Evolutionary conservation across 2,329 filamentous ascomycete genomes (phyloP).

Genomic region (Paracoccidioides lutzii): DNA sequence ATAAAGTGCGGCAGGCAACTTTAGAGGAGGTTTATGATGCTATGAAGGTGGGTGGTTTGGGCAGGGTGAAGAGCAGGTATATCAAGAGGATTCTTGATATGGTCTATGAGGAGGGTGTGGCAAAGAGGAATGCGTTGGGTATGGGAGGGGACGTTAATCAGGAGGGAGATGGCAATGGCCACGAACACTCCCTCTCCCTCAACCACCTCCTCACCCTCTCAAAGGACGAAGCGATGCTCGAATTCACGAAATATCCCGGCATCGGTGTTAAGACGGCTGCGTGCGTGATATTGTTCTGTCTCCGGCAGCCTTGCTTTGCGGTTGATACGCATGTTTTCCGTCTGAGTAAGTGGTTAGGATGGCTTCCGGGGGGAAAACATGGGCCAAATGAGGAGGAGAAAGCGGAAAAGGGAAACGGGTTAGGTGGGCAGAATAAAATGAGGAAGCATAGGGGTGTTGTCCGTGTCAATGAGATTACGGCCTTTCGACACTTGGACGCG

Average conservation of each 20-base stretch:
- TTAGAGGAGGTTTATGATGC: conserved; percentile 51
- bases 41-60: conserved; percentile 59
- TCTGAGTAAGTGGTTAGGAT: conserved; percentile 48
- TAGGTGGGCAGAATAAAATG: conserved; percentile 10
- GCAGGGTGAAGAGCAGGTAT: conserved; percentile 54
- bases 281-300: conserved; percentile 52
- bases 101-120: conserved; percentile 55
- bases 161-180: conserved; percentile 29
- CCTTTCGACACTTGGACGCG: conserved; percentile 49
- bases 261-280: conserved; percentile 55
- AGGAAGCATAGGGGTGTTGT: conserved; percentile 17
- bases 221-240: conserved; percentile 44
- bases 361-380: conserved; percentile 38
- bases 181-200: conserved; percentile 50
- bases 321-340: conserved; percentile 57
- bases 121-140: conserved; percentile 38
- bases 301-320: conserved; percentile 50
- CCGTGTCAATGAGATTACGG: conserved; percentile 35
- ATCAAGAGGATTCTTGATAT: conserved; percentile 63
- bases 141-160: conserved; percentile 24
- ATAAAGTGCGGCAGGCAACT: conserved; percentile 50
- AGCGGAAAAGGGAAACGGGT: conserved; percentile 12
- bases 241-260: conserved; percentile 46
- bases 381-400: conserved; percentile 11
- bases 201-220: conserved; percentile 46